Evolutionary conservation across 2,329 filamentous ascomycete genomes (phyloP).

Genomic region (Leptodontidium sp.): DNA sequence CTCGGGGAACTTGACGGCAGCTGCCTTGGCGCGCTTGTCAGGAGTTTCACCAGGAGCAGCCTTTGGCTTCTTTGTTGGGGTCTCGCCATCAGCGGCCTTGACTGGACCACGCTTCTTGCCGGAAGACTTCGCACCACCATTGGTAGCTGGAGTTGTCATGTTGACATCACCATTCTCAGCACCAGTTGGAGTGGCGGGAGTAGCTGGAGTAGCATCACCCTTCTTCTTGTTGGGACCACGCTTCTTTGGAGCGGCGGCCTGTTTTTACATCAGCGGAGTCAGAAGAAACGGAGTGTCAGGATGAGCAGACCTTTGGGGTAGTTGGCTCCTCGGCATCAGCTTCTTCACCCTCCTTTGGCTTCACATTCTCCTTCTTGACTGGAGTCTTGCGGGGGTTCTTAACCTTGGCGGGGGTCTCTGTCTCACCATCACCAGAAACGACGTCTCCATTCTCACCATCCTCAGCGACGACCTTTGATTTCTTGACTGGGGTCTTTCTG

Average conservation of each 20-base stretch:
- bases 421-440: constrained; percentile 1
- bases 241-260: constrained; percentile 21
- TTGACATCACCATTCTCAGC: constrained; percentile 8
- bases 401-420: constrained; percentile 17
- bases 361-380: constrained; percentile 21
- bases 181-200: constrained; percentile 10
- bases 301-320: constrained; percentile 17
- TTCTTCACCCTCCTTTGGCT: not conserved
- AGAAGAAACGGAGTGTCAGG: not conserved
- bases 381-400: constrained; percentile 19
- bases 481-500: constrained; percentile 4
- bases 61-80: not conserved
- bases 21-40: constrained; percentile 13
- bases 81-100: constrained; percentile 22
- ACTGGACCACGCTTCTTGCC: constrained; percentile 26
- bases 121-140: constrained; percentile 14
- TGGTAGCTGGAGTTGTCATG: constrained; percentile 9
- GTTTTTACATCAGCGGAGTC: not conserved
- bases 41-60: constrained; percentile 1
- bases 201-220: not conserved
- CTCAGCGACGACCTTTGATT: constrained; percentile 8
- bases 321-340: constrained; percentile 17
- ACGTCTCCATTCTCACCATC: constrained; percentile 7
- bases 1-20: constrained; percentile 13
- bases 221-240: constrained; percentile 18